Evolutionary conservation across 2,329 filamentous ascomycete species (phyloP).

Genomic region (Beauveria rudraprayagi): DNA sequence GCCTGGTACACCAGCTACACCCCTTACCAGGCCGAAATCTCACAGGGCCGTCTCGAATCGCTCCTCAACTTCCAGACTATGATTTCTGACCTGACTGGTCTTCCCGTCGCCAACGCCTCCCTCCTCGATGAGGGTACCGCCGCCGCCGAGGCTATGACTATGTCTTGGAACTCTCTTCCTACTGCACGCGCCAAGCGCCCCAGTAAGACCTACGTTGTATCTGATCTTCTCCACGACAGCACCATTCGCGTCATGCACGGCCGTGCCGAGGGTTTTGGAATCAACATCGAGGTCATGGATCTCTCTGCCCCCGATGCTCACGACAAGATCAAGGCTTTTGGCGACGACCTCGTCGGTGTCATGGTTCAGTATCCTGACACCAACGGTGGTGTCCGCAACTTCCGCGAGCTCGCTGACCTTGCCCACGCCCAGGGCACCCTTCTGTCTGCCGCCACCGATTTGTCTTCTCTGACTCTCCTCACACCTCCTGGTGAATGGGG

Average conservation of each 20-base stretch:
- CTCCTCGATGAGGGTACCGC: conserved; percentile 87
- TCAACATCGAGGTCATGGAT: conserved; percentile 67
- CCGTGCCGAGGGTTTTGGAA: conserved; percentile 84
- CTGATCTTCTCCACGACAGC: conserved; percentile 73
- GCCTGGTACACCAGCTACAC: conserved; percentile 98
- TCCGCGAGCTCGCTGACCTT: conserved; percentile 61
- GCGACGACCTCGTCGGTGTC: conserved; percentile 77
- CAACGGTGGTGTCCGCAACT: conserved; percentile 70
- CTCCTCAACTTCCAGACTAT: conserved; percentile 94
- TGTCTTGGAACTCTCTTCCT: conserved; percentile 73
- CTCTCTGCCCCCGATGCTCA: conserved; percentile 54
- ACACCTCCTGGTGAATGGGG: conserved; percentile 91
- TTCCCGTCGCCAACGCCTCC: conserved; percentile 85
- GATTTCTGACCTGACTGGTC: conserved; percentile 76
- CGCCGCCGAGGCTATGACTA: conserved; percentile 90
- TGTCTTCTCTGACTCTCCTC: conserved; percentile 77
- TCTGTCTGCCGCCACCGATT: conserved; percentile 81
- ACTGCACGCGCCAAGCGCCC: conserved; percentile 61
- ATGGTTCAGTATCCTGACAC: conserved; percentile 95
- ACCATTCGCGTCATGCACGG: conserved; percentile 77
- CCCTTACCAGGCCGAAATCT: conserved; percentile 95
- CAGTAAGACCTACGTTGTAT: conserved; percentile 78
- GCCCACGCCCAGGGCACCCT: conserved; percentile 73
- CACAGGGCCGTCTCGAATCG: conserved; percentile 86
- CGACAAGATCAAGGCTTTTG: conserved; percentile 62